Percentiles rank a stretch among this genome's conserved stretches.
Conservation (phyloP, 306 rosid genomes). For the Echinosophora koreensis region DNA sequence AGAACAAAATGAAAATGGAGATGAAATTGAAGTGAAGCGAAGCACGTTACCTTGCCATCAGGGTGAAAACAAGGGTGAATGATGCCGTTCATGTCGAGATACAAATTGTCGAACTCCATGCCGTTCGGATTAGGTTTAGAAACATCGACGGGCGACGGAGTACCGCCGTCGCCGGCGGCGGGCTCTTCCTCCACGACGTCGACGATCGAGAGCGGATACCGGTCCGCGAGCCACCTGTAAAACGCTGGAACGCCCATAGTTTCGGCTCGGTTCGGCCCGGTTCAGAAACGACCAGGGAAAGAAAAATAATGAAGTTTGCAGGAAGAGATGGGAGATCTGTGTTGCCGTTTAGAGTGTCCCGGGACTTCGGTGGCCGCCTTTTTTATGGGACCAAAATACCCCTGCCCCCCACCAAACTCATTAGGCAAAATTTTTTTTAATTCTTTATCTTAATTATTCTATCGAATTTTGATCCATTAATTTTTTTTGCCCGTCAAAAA, state of each 20-base stretch:
- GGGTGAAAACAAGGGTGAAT: conserved; percentile 99
- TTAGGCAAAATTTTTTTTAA: too few relatives aligned
- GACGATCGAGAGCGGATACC: conserved; percentile 79
- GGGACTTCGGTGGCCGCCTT: conserved; percentile 46
- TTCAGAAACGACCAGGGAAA: conserved; percentile 35
- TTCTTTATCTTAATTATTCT: too few relatives aligned
- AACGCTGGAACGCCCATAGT: conserved; percentile 98
- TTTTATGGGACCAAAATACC: conserved; percentile 53
- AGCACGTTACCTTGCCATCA: conserved; percentile 77
- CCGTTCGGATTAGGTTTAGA: conserved; percentile 93
- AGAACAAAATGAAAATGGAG: background rate
- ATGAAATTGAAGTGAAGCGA: conserved; percentile 5
- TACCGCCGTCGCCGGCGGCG: conserved; percentile 45
- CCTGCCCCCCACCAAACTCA: conserved; percentile 32
- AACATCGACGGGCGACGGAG: conserved; percentile 55
- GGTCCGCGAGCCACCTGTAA: conserved; percentile 98
- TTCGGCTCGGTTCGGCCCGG: conserved; percentile 55
- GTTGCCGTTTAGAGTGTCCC: conserved; percentile 48
- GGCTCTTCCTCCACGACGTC: conserved; percentile 85
- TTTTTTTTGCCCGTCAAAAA: too few relatives aligned
- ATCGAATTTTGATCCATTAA: too few relatives aligned
- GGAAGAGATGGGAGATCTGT: conserved; percentile 49
- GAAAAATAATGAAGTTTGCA: background rate
- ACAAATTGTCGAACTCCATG: conserved; percentile 88
- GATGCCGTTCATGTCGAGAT: conserved; percentile 94